Evolutionary conservation across 352 stramenopile species (phyloP).

Genomic region (Phytophthora fragariaefolia): DNA sequence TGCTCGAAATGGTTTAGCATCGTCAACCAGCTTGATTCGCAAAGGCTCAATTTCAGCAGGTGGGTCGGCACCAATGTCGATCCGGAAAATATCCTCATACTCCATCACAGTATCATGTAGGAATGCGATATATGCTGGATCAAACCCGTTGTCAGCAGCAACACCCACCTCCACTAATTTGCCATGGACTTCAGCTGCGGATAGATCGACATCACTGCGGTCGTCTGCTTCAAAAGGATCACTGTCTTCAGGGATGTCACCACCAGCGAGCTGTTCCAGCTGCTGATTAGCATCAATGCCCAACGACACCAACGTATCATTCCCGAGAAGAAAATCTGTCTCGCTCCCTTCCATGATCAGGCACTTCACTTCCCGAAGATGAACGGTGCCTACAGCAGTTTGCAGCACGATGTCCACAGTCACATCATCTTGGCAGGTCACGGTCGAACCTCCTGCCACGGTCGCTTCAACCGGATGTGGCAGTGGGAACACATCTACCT

Average conservation of each 20-base stretch:
- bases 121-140: conserved; percentile 3
- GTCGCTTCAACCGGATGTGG: not conserved
- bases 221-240: conserved; percentile 3
- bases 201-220: not conserved
- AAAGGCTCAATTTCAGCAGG: conserved; percentile 3
- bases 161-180: conserved; percentile 6
- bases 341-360: conserved; percentile 6
- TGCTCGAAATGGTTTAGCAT: not conserved
- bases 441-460: not conserved
- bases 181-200: not conserved
- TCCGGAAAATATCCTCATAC: conserved; percentile 9
- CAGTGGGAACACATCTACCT: not conserved
- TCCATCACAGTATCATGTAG: conserved; percentile 11
- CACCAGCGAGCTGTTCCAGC: conserved; percentile 8
- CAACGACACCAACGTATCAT: not conserved
- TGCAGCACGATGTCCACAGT: conserved; percentile 11
- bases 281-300: conserved; percentile 15
- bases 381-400: conserved; percentile 7
- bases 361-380: conserved; percentile 6
- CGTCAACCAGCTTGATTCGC: conserved; percentile 4
- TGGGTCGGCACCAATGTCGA: not conserved
- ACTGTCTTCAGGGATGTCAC: not conserved
- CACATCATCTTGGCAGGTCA: not conserved
- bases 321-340: conserved; percentile 16
- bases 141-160: conserved; percentile 7